Percentiles rank a stretch among this genome's conserved stretches.
Evolutionary conservation across 495 filamentous ascomycete genomes (phyloP).

Genomic region (Massariosphaeria phaeospora): DNA sequence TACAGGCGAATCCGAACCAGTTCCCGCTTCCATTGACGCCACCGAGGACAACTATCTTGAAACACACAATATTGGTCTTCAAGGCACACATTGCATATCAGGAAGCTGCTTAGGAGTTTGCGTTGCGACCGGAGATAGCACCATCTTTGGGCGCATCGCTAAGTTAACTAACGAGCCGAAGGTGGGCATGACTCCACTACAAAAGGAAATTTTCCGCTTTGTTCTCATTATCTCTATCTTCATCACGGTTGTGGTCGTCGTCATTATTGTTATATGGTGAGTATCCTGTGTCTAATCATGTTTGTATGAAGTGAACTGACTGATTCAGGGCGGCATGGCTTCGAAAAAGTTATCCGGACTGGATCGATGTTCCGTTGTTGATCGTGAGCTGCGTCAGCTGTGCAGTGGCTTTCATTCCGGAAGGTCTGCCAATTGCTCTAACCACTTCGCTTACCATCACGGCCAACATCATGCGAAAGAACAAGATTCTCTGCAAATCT

Average conservation of each 20-base stretch:
- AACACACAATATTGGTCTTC: conserved; percentile 65
- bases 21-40: conserved; percentile 54
- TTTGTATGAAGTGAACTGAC: background rate
- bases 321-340: conserved; percentile 59
- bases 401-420: conserved; percentile 71
- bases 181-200: conserved; percentile 57
- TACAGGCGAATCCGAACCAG: conserved; percentile 57
- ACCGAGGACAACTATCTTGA: conserved; percentile 71
- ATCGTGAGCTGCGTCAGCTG: conserved; percentile 58
- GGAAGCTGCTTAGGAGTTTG: conserved; percentile 62
- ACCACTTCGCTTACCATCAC: conserved; percentile 53
- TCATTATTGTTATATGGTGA: conserved; percentile 58
- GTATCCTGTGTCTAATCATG: conserved; percentile 5
- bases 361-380: conserved; percentile 63
- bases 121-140: conserved; percentile 54
- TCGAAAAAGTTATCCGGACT: conserved; percentile 52
- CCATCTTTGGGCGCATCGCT: conserved; percentile 66
- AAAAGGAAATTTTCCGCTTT: conserved; percentile 64
- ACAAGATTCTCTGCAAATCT: conserved; percentile 61
- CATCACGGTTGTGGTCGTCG: conserved; percentile 52
- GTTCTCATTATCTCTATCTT: conserved; percentile 56
- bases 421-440: conserved; percentile 63
- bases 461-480: conserved; percentile 58
- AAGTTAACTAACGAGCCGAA: conserved; percentile 60
- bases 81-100: conserved; percentile 64